Evolutionary conservation across 495 filamentous ascomycete genomes (phyloP).

Genomic region (Penicillium pancosmium): DNA sequence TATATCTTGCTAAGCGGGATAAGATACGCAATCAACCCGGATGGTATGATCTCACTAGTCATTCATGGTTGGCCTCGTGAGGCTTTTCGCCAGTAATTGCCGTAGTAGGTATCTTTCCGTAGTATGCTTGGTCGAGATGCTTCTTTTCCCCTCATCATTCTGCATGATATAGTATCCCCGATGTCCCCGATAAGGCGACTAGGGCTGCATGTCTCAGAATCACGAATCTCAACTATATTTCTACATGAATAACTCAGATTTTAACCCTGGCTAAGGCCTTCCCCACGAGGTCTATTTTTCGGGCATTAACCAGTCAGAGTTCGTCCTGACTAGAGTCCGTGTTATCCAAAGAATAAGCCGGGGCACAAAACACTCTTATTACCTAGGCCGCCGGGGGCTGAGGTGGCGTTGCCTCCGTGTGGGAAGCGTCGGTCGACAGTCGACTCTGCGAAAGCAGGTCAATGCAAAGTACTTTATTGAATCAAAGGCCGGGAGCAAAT

Average conservation of each 20-base stretch:
- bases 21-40: not conserved
- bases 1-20: not conserved
- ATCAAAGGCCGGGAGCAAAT: not conserved
- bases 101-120: not conserved
- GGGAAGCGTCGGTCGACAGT: not conserved
- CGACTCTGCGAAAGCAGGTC: not conserved
- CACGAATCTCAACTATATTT: not conserved
- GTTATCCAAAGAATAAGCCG: not conserved
- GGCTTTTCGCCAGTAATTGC: not conserved
- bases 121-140: not conserved
- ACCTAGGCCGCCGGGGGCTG: not conserved
- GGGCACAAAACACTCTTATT: not conserved
- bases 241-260: not conserved
- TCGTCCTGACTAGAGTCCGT: not conserved
- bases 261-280: not conserved
- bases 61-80: not conserved
- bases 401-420: conserved; percentile 1
- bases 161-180: not conserved
- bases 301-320: not conserved
- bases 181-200: not conserved
- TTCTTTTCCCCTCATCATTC: not conserved
- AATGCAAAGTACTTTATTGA: not conserved
- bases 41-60: not conserved
- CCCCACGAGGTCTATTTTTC: not conserved
- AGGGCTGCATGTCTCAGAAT: conserved; percentile 10